phyloP scores from a whole-genome alignment of 2,329 filamentous ascomycete genomes.

The Thelonectria olida region DNA sequence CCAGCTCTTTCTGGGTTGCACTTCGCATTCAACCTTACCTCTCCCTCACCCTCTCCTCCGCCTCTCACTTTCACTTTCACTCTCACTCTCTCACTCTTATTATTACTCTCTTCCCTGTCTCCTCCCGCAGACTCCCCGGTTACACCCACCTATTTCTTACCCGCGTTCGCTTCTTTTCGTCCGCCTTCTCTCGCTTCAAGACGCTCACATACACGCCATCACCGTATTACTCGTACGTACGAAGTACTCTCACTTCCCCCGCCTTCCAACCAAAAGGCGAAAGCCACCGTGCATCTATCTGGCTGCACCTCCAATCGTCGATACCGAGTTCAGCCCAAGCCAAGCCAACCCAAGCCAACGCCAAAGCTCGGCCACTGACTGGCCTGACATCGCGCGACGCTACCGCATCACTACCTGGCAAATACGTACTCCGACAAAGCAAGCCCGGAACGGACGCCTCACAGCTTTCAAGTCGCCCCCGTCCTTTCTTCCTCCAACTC shows the following conservation, averaged over 20 bases:
- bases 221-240: conserved; percentile 1
- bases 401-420: conserved; percentile 17
- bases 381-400: conserved; percentile 25
- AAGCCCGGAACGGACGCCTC: conserved; percentile 10
- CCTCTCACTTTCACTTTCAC: neutral
- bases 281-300: conserved; percentile 6
- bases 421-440: conserved; percentile 22
- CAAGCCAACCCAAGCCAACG: conserved; percentile 11
- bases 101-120: no score
- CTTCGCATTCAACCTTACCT: conserved; percentile 2
- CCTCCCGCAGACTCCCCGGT: neutral
- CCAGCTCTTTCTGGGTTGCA: neutral
- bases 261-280: neutral
- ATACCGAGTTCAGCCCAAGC: conserved; percentile 15
- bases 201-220: conserved; percentile 5
- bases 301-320: conserved; percentile 14
- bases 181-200: neutral
- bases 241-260: neutral
- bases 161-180: conserved; percentile 1
- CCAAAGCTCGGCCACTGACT: conserved; percentile 17
- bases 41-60: neutral
- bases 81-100: conserved; percentile 2
- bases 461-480: conserved; percentile 18
- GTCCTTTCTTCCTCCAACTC: neutral
- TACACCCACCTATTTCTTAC: neutral